Conservation (phyloP, 768 basidiomycete genomes). For the Leucosporidium yakuticum region DNA sequence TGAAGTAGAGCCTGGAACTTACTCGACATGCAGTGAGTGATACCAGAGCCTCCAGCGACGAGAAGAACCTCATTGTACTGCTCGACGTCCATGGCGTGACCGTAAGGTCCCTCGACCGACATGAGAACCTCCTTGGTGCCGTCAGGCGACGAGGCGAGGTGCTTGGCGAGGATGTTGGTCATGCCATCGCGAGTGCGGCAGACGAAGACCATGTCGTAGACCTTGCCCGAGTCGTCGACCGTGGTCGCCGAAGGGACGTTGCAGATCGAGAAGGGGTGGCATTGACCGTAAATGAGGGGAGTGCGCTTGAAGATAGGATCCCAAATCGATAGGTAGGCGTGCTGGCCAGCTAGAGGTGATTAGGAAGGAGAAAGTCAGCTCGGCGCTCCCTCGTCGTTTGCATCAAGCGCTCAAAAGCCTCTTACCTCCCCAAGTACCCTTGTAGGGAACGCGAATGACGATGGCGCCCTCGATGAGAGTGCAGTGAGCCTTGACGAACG, state of each 20-base stretch:
- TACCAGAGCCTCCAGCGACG: constrained; percentile 30
- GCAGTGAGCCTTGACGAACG: constrained; percentile 1
- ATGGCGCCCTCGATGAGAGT: constrained; percentile 2
- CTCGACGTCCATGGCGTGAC: neutral
- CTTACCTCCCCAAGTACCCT: neutral
- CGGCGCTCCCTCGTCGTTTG: no score
- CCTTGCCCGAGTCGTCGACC: neutral
- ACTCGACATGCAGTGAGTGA: constrained; percentile 13
- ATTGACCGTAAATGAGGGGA: neutral
- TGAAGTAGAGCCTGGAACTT: neutral
- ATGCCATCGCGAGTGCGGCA: constrained; percentile 21
- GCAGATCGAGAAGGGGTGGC: constrained; percentile 1
- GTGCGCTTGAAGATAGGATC: neutral
- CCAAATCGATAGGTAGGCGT: constrained; percentile 1
- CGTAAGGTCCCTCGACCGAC: constrained; percentile 28
- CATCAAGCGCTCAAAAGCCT: no score
- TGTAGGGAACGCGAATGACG: neutral
- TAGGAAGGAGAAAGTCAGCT: no score
- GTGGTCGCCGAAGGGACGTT: neutral
- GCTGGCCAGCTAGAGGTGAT: neutral
- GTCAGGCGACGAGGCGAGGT: neutral
- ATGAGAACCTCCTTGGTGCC: constrained; percentile 1
- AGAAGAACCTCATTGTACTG: constrained; percentile 18
- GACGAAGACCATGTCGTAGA: constrained; percentile 23
- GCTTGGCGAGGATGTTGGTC: constrained; percentile 14